These are phyloP conservation scores for Penicillium concentricum DNA, from an alignment of 2,329 filamentous ascomycete species.

Conservation along the genomic window DNA sequence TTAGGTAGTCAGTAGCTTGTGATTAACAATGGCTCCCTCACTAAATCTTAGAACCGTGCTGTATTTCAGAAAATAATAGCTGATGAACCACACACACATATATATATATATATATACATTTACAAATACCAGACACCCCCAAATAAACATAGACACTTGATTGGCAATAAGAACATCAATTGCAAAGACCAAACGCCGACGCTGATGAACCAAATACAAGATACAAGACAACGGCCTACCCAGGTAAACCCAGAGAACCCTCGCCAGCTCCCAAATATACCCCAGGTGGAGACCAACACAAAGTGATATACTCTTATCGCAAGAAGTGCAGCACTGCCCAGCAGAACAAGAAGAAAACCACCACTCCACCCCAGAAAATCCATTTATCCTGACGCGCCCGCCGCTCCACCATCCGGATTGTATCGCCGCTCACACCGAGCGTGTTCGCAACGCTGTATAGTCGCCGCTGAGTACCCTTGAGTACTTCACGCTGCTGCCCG, in stretches of 20 bases:
- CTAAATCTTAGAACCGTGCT: background rate
- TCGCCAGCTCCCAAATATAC: background rate
- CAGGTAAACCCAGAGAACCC: background rate
- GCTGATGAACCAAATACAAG: slow-evolving; percentile 27
- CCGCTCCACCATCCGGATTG: slow-evolving; percentile 93
- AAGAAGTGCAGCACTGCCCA: slow-evolving; percentile 87
- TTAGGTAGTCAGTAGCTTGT: background rate
- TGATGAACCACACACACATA: background rate
- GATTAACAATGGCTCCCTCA: background rate
- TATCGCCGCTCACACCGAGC: slow-evolving; percentile 88
- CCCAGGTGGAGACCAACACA: background rate
- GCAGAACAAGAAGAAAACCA: slow-evolving; percentile 87
- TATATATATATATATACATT: slow-evolving; percentile 3
- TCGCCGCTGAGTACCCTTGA: slow-evolving; percentile 89
- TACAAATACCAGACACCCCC: background rate
- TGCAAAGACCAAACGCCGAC: slow-evolving; percentile 29
- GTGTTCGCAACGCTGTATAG: slow-evolving; percentile 94
- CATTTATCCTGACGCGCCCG: slow-evolving; percentile 93
- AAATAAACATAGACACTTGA: background rate
- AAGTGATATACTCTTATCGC: slow-evolving; percentile 49
- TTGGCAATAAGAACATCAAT: slow-evolving; percentile 2
- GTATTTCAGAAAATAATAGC: background rate
- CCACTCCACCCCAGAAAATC: slow-evolving; percentile 87
- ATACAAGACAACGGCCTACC: slow-evolving; percentile 8
- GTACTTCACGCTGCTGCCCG: slow-evolving; percentile 84